Base-by-base conservation (phyloP, 345 rosid genomes). In the Excoecaria cochinchinensis region DNA sequence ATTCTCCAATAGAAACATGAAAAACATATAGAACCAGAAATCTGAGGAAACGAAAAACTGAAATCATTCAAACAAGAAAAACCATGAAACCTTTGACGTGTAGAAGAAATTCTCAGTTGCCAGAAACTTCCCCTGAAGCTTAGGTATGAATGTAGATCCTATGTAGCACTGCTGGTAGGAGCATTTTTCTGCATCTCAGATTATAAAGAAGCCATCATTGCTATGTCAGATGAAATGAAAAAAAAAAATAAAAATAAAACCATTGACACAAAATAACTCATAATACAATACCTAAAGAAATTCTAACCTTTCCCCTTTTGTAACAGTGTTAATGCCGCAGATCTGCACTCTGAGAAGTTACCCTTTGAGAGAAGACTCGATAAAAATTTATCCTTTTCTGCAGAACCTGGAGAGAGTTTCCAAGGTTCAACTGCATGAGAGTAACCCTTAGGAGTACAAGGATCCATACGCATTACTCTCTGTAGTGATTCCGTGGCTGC, bases 381-480 rank as follows among this genome's bases (percentile, higher is more conserved):
- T 66, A 78, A n/a, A 77, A 76, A 62, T 22, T 65, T 80, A 56
- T 74, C 77, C 71, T 80, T 79, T 74, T 81, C 86, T 67, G 80
- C 75, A 53, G 85, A 77, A 76, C 80, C 93, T 3, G 91, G 74
- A 10, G 83, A 84, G 58, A 78, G 77, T 69, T 76, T 80, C 72
- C 31, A 79, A 72, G 85, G 84, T 16, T 75, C 77, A 7, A 68
- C 56, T 10, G 42, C 79, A 61, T 69, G 71, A 2, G 67, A 79
- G 74, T 92, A 93, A 11, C 97, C 98, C 83, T 81, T 90, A 50
- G 97, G 99, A 76, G 86, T 83, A 88, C 99, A 95, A 62, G 99
- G 99, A 80, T 95, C 96, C 21, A 81, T 21, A 61, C 76, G 25
- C 59, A 79, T 69, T 80, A 78, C 83, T 70, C 82, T 73, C 53